Evolutionary conservation across 2,329 filamentous ascomycete genomes (phyloP), one percentile per base, ranked within the genome.

Genomic region (Phialophora verrucosa): DNA sequence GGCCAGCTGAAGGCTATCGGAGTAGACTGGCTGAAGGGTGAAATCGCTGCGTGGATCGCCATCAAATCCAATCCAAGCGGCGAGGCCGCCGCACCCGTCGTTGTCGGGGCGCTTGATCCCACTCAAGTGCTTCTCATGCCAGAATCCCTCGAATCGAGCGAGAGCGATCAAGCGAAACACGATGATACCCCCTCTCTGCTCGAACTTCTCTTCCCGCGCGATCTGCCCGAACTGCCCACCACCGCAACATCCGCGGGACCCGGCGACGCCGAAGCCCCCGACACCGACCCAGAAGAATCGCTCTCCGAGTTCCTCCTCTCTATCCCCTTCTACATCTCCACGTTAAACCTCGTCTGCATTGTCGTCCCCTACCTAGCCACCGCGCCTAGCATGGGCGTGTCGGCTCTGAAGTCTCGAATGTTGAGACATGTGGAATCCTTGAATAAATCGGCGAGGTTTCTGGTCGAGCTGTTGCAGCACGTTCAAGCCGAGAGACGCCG

Each of bases 21-120:
- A n/a, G 66, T 70, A n/a, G 68, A 72, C 27, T 73, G 72, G 72
- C 58, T 73, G 55, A 73, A 73, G 56, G 66, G 66, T 29, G 71
- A 73, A 44, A 65, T 73, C 50, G 49, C 59, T 11, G 50, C 50
- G 8, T 66, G 50, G 58, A 63, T 63, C 23, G 23, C 35, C 32
- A 12, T 42, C n/a, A 49, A 35, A 49, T 4, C 42, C 23, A 51
- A 47, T 27, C 2, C n/a, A 23, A 32, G 29, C 44, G 44, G 25
- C 12, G 54, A 55, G 17, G 27, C 10, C 6, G 23, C 47, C 11
- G 27, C n/a, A 14, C 10, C 27, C 6, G 23, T 54, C 14, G 14
- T 61, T 29, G 11, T 55, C 53, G 51, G 60, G n/a, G 51, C 50
- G n/a, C 32, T 62, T 42, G 60, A 62, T 56, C 60, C 60, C 23